Percentiles rank a stretch among this genome's conserved stretches.
Conservation (phyloP, 1,284 basidiomycete genomes). For the Phaffia rhodozyma region DNA sequence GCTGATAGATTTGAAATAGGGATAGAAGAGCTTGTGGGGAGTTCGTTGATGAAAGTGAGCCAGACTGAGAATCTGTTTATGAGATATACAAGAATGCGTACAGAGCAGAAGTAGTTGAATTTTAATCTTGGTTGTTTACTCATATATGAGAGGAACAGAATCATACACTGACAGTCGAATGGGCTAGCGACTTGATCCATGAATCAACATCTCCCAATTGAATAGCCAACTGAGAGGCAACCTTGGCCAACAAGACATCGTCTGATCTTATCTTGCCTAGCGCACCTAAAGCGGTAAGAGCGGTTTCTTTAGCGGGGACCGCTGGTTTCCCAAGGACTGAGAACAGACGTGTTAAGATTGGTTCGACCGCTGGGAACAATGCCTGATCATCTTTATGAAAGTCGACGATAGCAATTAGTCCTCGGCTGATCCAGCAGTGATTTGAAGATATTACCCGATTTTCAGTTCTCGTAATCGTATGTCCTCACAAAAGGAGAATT, state of each 20-base stretch:
- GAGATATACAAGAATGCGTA: too few relatives aligned
- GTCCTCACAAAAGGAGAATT: neutral
- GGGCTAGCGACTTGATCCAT: constrained; percentile 6
- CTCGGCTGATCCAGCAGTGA: neutral
- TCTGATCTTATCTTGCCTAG: constrained; percentile 4
- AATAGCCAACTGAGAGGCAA: constrained; percentile 7
- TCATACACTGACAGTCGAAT: constrained; percentile 5
- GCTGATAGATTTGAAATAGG: constrained; percentile 57
- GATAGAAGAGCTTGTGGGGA: constrained; percentile 55
- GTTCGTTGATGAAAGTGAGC: constrained; percentile 51
- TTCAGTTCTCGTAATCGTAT: too few relatives aligned
- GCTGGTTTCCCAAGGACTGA: neutral
- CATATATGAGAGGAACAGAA: neutral
- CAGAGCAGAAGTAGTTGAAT: neutral
- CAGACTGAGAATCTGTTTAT: constrained; percentile 28
- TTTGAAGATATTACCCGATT: too few relatives aligned
- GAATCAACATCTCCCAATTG: constrained; percentile 11
- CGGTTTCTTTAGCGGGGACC: constrained; percentile 13
- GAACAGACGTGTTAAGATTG: neutral
- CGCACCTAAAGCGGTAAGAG: constrained; percentile 6
- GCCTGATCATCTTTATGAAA: neutral
- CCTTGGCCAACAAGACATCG: constrained; percentile 1
- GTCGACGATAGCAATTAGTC: constrained; percentile 1
- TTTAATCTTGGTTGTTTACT: neutral
- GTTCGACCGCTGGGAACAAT: neutral